Conservation (phyloP, 2,329 filamentous ascomycete genomes). For the Proliferodiscus dingleyae region DNA sequence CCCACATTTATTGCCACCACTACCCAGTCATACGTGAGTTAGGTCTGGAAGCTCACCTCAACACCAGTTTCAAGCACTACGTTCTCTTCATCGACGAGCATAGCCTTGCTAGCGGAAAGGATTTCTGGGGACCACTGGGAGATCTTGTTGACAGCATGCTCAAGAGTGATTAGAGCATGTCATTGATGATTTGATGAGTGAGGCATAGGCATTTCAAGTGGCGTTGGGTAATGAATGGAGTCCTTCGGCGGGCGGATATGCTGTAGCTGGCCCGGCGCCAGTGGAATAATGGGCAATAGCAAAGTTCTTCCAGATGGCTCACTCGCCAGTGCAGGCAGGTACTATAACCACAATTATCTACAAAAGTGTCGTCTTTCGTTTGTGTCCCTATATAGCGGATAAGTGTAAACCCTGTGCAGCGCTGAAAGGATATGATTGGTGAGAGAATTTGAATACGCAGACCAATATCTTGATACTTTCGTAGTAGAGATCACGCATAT, state of each 20-base stretch:
- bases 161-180: conserved; percentile 60
- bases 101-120: conserved; percentile 82
- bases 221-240: conserved; percentile 23
- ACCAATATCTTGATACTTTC: too few species aligned
- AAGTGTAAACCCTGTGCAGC: too few species aligned
- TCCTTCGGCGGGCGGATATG: conserved; percentile 11
- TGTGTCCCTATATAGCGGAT: too few species aligned
- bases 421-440: too few species aligned
- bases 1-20: conserved; percentile 99
- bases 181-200: conserved; percentile 14
- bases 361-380: too few species aligned
- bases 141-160: conserved; percentile 98
- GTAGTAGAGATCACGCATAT: too few species aligned
- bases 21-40: conserved; percentile 95
- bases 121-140: conserved; percentile 94
- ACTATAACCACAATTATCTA: too few species aligned
- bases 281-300: too few species aligned
- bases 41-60: conserved; percentile 92
- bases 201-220: conserved; percentile 15
- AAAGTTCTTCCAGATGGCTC: too few species aligned
- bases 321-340: too few species aligned
- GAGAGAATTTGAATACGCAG: too few species aligned
- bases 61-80: conserved; percentile 99
- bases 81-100: conserved; percentile 98
- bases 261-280: too few species aligned